Conservation (phyloP, 139 green algal species). For the Chlamydomonas sphaeroides region DNA sequence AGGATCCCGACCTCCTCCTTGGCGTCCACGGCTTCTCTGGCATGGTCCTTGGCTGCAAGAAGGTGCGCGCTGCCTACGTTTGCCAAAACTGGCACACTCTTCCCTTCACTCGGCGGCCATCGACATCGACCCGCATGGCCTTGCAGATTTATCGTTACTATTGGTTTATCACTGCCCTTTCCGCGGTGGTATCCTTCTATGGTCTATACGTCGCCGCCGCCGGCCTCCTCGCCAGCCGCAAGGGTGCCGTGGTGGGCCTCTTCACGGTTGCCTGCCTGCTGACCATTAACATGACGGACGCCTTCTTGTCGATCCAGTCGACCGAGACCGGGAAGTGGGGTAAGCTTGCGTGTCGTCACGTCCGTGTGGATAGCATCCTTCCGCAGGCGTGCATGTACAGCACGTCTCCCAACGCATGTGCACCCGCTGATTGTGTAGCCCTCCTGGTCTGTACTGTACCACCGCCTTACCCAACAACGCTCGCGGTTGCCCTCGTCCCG, state of each 20-base stretch:
- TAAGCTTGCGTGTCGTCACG: no score
- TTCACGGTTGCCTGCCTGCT: conserved; percentile 11
- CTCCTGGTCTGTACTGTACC: no score
- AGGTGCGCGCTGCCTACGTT: background rate
- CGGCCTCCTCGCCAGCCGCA: background rate
- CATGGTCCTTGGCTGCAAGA: conserved; percentile 16
- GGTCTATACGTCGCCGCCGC: background rate
- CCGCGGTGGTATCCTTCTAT: background rate
- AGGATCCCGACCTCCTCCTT: background rate
- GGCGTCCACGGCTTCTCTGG: background rate
- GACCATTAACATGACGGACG: conserved; percentile 27
- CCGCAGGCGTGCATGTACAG: background rate
- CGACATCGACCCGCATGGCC: background rate
- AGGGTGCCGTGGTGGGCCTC: background rate
- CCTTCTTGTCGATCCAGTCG: background rate
- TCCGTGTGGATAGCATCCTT: no score
- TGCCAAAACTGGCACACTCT: background rate
- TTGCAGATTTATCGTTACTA: conserved; percentile 37
- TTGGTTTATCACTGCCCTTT: conserved; percentile 24
- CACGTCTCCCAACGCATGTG: no score
- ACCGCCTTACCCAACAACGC: background rate
- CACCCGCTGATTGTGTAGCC: no score
- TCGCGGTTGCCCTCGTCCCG: background rate
- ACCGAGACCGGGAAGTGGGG: background rate
- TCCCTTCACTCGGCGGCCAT: no score